Evolutionary conservation across 1,139 yeast species (phyloP).

Genomic region (Zygosaccharomyces sapae): DNA sequence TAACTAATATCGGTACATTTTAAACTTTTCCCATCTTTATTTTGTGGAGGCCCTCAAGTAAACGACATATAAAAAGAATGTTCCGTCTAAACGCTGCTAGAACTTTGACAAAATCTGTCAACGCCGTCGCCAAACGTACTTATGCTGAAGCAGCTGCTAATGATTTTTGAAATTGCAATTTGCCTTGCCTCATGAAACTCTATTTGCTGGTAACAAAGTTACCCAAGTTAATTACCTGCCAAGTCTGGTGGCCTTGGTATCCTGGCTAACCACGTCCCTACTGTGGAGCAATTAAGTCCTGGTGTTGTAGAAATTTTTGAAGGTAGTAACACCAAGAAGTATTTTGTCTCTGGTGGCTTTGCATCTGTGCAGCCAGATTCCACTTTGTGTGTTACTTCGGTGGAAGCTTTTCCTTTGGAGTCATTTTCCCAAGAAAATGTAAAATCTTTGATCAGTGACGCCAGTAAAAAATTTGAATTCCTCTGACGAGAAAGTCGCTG

Average conservation of each 20-base stretch:
- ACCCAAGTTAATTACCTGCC: conserved; percentile 96
- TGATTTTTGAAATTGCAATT: conserved; percentile 81
- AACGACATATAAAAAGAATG: conserved; percentile 12
- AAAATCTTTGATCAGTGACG: conserved; percentile 81
- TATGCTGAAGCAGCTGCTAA: conserved; percentile 82
- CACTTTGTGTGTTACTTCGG: conserved; percentile 83
- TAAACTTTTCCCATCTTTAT: not conserved
- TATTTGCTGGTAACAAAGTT: conserved; percentile 39
- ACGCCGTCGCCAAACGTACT: conserved; percentile 65
- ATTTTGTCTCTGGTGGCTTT: conserved; percentile 89
- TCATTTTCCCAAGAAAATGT: conserved; percentile 80
- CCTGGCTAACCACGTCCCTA: conserved; percentile 96
- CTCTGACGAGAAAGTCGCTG: conserved; percentile 81
- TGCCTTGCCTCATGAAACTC: conserved; percentile 77
- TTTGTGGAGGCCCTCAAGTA: not conserved
- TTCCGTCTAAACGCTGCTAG: conserved; percentile 41
- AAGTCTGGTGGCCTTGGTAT: conserved; percentile 96
- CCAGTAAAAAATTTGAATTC: conserved; percentile 85
- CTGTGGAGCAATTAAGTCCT: conserved; percentile 93
- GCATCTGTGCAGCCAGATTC: conserved; percentile 97
- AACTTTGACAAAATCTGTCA: conserved; percentile 53
- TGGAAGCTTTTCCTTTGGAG: conserved; percentile 92
- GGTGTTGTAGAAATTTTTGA: conserved; percentile 92
- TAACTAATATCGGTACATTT: not conserved
- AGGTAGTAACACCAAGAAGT: conserved; percentile 76